These are phyloP conservation scores for Alternaria incomplexa DNA, from an alignment of 2,329 filamentous ascomycete genomes.

Conservation along the genomic window DNA sequence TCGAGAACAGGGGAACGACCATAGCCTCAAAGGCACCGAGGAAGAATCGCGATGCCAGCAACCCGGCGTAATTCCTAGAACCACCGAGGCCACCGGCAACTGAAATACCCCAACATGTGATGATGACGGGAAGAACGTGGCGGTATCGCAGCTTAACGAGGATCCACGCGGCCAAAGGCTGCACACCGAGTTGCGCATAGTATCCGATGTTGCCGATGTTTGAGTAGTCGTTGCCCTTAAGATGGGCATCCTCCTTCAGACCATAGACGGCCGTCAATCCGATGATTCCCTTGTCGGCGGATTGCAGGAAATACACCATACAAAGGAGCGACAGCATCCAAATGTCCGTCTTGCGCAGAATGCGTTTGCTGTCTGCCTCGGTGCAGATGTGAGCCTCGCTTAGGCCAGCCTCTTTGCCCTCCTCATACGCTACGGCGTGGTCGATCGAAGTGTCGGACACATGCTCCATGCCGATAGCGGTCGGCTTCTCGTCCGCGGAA, in stretches of 20 bases:
- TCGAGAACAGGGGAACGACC: conserved; percentile 31
- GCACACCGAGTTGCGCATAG: conserved; percentile 58
- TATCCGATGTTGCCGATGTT: conserved; percentile 58
- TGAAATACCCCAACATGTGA: conserved; percentile 57
- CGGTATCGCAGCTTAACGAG: conserved; percentile 52
- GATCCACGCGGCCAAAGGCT: conserved; percentile 58
- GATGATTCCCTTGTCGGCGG: conserved; percentile 58
- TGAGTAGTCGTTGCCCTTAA: conserved; percentile 54
- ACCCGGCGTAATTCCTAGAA: conserved; percentile 26
- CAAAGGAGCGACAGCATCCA: conserved; percentile 32
- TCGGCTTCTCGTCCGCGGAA: conserved; percentile 21
- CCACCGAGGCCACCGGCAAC: conserved; percentile 31
- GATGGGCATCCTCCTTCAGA: conserved; percentile 45
- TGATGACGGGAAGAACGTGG: conserved; percentile 28
- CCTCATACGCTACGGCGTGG: conserved; percentile 25
- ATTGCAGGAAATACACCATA: conserved; percentile 34
- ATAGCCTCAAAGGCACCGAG: conserved; percentile 36
- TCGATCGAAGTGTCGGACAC: conserved; percentile 15
- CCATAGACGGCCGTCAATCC: conserved; percentile 62
- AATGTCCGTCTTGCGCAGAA: conserved; percentile 29
- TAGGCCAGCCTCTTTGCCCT: conserved; percentile 20
- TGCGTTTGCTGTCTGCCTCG: conserved; percentile 29
- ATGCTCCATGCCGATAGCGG: conserved; percentile 13
- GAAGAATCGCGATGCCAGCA: conserved; percentile 30
- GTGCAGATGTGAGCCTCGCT: conserved; percentile 27